phyloP scores from a whole-genome alignment of 192 early-diverging fungal species.

The Allomyces arbusculus region DNA sequence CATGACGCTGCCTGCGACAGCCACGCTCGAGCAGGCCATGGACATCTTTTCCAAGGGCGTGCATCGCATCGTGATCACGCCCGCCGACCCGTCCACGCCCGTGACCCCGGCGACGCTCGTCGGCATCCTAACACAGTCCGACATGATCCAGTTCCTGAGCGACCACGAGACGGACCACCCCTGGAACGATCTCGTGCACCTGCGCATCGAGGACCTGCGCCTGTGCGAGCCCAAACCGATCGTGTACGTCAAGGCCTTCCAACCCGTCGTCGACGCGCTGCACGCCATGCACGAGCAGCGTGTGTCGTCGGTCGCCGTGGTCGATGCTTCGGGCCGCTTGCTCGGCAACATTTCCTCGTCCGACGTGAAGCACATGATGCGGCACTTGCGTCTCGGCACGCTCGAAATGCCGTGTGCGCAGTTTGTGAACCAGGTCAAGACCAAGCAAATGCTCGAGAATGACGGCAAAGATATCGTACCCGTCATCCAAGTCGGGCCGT shows the following conservation, averaged over 20 bases:
- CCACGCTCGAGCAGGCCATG: background rate
- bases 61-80: background rate
- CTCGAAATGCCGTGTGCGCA: background rate
- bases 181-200: background rate
- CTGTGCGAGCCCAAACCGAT: background rate
- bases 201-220: background rate
- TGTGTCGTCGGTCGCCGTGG: conserved; percentile 25
- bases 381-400: background rate
- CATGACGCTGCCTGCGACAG: background rate
- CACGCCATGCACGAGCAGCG: conserved; percentile 23
- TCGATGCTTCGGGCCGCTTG: conserved; percentile 5
- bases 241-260: background rate
- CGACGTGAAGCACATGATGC: background rate
- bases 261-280: conserved; percentile 21
- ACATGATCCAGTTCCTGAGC: background rate
- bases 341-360: background rate
- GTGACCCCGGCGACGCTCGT: background rate
- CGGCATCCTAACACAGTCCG: background rate
- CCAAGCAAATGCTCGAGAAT: background rate
- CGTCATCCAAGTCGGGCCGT: background rate
- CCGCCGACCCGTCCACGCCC: background rate
- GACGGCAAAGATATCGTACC: background rate
- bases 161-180: background rate
- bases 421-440: background rate
- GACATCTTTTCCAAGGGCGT: background rate